These are phyloP conservation scores for Talinum fruticosum DNA, from an alignment of 148 eudicot genomes.

Conservation along the genomic window DNA sequence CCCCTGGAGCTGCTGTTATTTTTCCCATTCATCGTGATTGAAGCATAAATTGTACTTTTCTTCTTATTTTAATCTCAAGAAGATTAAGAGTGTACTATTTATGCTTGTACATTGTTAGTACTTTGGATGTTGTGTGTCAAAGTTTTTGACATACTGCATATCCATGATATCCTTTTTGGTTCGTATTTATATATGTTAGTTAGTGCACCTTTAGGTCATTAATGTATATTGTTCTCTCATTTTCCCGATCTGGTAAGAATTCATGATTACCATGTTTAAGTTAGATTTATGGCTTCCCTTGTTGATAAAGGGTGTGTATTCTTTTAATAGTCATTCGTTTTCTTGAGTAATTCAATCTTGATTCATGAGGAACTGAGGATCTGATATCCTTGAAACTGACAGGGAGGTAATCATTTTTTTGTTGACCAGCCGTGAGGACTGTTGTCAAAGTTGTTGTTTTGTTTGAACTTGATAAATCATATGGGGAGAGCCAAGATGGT, in stretches of 20 bases:
- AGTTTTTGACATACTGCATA: background rate
- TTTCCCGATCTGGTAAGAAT: background rate
- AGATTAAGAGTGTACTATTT: background rate
- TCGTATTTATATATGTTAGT: background rate
- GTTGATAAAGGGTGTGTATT: background rate
- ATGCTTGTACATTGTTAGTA: background rate
- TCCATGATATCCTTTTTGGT: background rate
- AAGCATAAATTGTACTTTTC: background rate
- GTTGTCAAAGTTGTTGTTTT: background rate
- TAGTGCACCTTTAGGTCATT: background rate
- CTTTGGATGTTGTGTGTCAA: background rate
- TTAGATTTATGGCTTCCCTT: background rate
- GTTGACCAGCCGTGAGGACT: background rate
- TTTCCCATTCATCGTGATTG: background rate
- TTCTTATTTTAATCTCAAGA: background rate
- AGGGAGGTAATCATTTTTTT: too few species aligned
- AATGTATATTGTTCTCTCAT: background rate
- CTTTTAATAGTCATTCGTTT: background rate
- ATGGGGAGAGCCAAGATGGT: background rate
- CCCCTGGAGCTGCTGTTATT: background rate
- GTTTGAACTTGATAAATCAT: background rate
- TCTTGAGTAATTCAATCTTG: background rate
- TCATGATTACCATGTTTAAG: background rate
- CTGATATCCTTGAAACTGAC: too few species aligned
- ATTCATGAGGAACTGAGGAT: background rate